These are phyloP conservation scores for Agrostemma githago DNA, from an alignment of 148 eudicot genomes.

Conservation along the genomic window DNA sequence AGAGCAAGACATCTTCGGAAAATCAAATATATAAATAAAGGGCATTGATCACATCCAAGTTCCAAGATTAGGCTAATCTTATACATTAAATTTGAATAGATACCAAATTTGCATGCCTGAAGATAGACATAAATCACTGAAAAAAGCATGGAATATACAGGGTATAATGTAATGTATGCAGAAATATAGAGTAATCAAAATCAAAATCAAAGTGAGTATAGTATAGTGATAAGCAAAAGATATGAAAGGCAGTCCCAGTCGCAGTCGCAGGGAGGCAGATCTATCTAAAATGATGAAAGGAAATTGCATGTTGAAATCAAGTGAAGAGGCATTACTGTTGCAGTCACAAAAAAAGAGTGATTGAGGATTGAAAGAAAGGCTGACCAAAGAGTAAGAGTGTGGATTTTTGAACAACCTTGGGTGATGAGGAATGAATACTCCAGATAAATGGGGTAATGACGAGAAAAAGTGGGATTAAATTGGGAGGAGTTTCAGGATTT, in stretches of 20 bases:
- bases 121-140: neutral
- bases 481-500: constrained; percentile 18
- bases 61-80: constrained; percentile 7
- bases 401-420: neutral
- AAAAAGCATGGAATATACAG: constrained; percentile 1
- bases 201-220: neutral
- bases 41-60: neutral
- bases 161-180: neutral
- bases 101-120: neutral
- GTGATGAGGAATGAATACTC: neutral
- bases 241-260: too few species aligned
- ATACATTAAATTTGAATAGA: neutral
- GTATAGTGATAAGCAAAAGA: neutral
- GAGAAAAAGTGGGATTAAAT: neutral
- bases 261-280: too few species aligned
- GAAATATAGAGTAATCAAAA: neutral
- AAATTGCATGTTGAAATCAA: constrained; percentile 29
- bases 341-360: neutral
- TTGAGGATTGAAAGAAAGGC: neutral
- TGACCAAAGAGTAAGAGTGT: constrained; percentile 13
- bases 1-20: too few species aligned
- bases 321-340: constrained; percentile 5
- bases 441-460: neutral
- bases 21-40: neutral
- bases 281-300: constrained; percentile 17